Evolutionary conservation across 768 basidiomycete species (phyloP), one percentile per base, ranked within the genome.

Genomic region (Amanita muscaria): DNA sequence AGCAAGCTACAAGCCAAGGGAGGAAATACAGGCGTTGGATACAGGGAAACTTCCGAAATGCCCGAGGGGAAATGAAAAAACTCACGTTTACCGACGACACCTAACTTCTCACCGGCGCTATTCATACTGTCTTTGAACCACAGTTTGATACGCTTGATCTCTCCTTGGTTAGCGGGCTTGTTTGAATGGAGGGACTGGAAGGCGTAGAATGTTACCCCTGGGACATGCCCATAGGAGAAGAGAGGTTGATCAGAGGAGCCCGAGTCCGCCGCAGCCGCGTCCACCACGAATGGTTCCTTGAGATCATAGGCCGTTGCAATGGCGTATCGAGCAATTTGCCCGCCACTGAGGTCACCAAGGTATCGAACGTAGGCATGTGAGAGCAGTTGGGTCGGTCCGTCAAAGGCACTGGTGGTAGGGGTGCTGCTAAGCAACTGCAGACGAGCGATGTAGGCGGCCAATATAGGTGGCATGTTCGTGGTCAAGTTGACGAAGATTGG

Each of bases 341-440:
- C 87, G 4, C 87, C 86, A 34, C 79, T 83, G 24, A 88, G 66
- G 58, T 89, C 86, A 38, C 85, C 87, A 24, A 88, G 72, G 60
- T 88, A 88, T 25, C 85, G 74, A n/a, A 87, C 82, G 55, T 88
- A 88, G 1, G 86, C 70, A 59, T 89, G 88, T 0, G 86, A 80
- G 5, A 89, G 70, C 6, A 90, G 72, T 5, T 68, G 61, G 0
- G 73, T 16, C 15, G 24, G n/a, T 4, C 3, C 22, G 41, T 9
- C 12, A 2, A 18, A 10, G 18, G 21, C 11, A 22, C 10, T 31
- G 12, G 32, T n/a, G n/a, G 18, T 12, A 6, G 52, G 48, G 21
- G 68, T 64, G 41, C 65, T 62, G 8, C 70, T 57, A 32, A 83
- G 64, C n/a, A 63, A 53, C 8, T 65, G 56, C 34, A 89, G 66